These are phyloP conservation scores for Pseudocercospora fuligena DNA, from an alignment of 2,329 filamentous ascomycete genomes.

Conservation along the genomic window DNA sequence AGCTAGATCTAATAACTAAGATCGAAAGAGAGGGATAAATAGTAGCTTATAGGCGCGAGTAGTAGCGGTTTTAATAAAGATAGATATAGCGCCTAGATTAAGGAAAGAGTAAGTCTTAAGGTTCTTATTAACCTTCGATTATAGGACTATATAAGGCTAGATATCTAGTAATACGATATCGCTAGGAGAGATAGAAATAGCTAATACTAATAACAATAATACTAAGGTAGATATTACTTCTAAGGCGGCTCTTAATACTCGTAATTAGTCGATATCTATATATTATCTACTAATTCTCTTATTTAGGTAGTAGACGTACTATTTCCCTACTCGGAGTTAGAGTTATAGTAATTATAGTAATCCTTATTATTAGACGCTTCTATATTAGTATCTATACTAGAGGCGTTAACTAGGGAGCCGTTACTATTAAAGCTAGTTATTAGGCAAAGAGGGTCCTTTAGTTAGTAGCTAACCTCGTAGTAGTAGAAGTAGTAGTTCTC, in stretches of 20 bases:
- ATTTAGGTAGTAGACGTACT: background rate
- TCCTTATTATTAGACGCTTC: background rate
- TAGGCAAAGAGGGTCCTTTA: background rate
- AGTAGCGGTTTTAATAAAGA: background rate
- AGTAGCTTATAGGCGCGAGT: background rate
- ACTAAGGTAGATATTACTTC: background rate
- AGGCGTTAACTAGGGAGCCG: background rate
- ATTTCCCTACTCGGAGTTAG: background rate
- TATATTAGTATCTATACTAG: background rate
- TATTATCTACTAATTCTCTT: background rate
- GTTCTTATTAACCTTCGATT: background rate
- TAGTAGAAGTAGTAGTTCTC: conserved; percentile 1
- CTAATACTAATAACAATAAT: background rate
- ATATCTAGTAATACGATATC: background rate
- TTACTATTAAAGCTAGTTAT: background rate
- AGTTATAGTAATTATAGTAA: too few relatives aligned
- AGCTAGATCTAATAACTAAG: background rate
- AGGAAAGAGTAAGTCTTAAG: background rate
- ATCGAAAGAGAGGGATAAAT: background rate
- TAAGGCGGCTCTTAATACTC: background rate
- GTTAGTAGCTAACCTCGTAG: background rate
- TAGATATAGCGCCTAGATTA: background rate
- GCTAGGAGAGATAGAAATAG: background rate
- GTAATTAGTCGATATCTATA: background rate
- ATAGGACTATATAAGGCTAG: conserved; percentile 2